A percentile compares a stretch with the other conserved stretches of the same genome.
These are phyloP conservation scores for Paraconiothyrium sp. DNA, from an alignment of 2,329 filamentous ascomycete genomes.

Conservation along the genomic window DNA sequence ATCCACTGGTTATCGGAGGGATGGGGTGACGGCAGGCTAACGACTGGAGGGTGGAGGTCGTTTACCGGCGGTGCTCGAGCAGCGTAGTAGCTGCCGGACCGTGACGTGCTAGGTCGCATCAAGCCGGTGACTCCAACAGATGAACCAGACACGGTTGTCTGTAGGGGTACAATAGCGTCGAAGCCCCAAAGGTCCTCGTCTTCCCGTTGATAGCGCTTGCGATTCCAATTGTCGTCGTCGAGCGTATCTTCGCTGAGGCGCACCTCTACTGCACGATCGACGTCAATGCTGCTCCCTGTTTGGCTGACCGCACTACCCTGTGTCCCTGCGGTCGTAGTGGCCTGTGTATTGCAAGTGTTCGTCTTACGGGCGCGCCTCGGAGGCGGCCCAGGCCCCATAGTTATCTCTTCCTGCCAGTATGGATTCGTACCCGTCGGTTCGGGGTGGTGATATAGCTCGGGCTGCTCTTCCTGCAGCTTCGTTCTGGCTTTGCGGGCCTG, in stretches of 20 bases:
- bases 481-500: constrained; percentile 73
- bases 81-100: constrained; percentile 49
- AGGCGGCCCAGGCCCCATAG: constrained; percentile 77
- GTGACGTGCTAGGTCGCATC: constrained; percentile 40
- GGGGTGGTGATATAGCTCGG: constrained; percentile 79
- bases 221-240: constrained; percentile 72
- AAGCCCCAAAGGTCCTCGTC: constrained; percentile 89
- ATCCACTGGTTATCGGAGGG: constrained; percentile 85
- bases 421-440: constrained; percentile 86
- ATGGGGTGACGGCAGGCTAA: constrained; percentile 76
- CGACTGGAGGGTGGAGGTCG: constrained; percentile 85
- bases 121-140: constrained; percentile 43
- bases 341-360: constrained; percentile 64
- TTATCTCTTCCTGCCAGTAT: constrained; percentile 88
- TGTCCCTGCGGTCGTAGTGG: constrained; percentile 66
- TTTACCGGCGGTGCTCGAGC: constrained; percentile 76
- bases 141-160: constrained; percentile 37
- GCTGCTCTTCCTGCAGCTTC: constrained; percentile 73
- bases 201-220: constrained; percentile 81
- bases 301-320: constrained; percentile 60
- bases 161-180: constrained; percentile 49
- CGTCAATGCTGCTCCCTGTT: constrained; percentile 48
- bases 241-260: constrained; percentile 47
- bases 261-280: constrained; percentile 31
- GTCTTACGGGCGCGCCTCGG: constrained; percentile 66